phyloP scores from a whole-genome alignment of 768 basidiomycete genomes.

The Tylopilus subfusipes region DNA sequence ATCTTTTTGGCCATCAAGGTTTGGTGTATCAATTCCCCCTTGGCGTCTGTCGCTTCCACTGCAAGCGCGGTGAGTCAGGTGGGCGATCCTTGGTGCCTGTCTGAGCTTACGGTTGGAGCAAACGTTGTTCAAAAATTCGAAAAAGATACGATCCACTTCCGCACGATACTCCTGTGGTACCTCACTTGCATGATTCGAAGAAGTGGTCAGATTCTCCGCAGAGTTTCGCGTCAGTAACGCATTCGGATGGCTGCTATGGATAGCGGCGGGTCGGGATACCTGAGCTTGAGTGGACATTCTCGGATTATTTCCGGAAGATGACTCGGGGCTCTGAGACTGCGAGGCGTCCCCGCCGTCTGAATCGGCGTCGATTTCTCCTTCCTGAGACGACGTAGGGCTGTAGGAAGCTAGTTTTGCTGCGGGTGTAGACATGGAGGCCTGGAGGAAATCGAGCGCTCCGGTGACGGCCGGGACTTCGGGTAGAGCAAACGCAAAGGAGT shows the following conservation, averaged over 20 bases:
- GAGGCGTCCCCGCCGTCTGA: slow-evolving; percentile 39
- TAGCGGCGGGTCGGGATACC: slow-evolving; percentile 14
- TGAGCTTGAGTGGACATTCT: slow-evolving; percentile 24
- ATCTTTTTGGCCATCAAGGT: slow-evolving; percentile 99
- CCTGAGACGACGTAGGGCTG: slow-evolving; percentile 40
- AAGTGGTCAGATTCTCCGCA: slow-evolving; percentile 24
- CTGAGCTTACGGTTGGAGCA: slow-evolving; percentile 83
- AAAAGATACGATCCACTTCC: slow-evolving; percentile 88
- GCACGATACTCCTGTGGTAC: slow-evolving; percentile 76
- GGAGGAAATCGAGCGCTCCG: slow-evolving; percentile 32
- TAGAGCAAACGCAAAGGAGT: slow-evolving; percentile 38
- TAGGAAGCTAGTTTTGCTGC: slow-evolving; percentile 12
- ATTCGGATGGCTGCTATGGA: slow-evolving; percentile 15
- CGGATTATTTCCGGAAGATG: slow-evolving; percentile 24
- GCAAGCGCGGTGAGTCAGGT: slow-evolving; percentile 19
- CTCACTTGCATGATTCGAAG: slow-evolving; percentile 48
- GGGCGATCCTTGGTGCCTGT: slow-evolving; percentile 5
- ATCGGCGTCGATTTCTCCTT: slow-evolving; percentile 49
- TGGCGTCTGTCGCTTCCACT: slow-evolving; percentile 92
- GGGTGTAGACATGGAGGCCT: slow-evolving; percentile 13
- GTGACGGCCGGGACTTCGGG: slow-evolving; percentile 25
- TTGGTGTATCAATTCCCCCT: slow-evolving; percentile 97
- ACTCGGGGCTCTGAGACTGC: slow-evolving; percentile 32
- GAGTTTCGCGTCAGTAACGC: slow-evolving; percentile 19
- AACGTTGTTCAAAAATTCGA: slow-evolving; percentile 79